phyloP scores from a whole-genome alignment of 495 filamentous ascomycete genomes.

The Diplogelasinospora grovesii region DNA sequence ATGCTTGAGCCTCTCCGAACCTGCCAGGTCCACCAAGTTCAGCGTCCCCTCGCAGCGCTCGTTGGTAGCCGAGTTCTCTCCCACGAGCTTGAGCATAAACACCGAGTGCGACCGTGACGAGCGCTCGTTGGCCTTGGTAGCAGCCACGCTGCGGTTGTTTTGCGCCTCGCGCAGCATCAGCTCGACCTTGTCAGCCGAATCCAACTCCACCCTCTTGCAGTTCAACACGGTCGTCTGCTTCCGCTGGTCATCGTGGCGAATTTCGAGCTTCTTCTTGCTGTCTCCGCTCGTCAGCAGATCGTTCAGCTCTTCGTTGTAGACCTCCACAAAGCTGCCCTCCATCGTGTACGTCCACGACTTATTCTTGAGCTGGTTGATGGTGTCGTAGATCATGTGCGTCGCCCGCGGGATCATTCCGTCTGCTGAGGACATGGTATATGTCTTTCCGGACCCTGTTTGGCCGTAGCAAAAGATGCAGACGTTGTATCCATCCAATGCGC shows the following conservation, averaged over 20 bases:
- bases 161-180: slow-evolving; percentile 69
- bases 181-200: slow-evolving; percentile 71
- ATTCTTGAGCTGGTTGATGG: slow-evolving; percentile 69
- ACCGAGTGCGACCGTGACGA: slow-evolving; percentile 93
- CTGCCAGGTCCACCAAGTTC: slow-evolving; percentile 93
- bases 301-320: slow-evolving; percentile 96
- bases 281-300: slow-evolving; percentile 77
- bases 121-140: slow-evolving; percentile 92
- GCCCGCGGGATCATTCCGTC: slow-evolving; percentile 97
- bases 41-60: slow-evolving; percentile 87
- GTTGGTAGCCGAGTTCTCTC: slow-evolving; percentile 71
- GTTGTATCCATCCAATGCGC: slow-evolving; percentile 94
- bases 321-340: slow-evolving; percentile 95
- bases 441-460: slow-evolving; percentile 96
- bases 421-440: slow-evolving; percentile 84
- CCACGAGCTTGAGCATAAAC: slow-evolving; percentile 86
- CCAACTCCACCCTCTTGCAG: slow-evolving; percentile 69
- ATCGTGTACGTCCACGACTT: slow-evolving; percentile 94
- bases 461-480: slow-evolving; percentile 99
- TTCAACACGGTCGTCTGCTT: slow-evolving; percentile 82
- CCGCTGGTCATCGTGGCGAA: slow-evolving; percentile 73
- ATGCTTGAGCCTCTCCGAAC: slow-evolving; percentile 84
- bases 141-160: slow-evolving; percentile 82
- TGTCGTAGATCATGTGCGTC: slow-evolving; percentile 86
- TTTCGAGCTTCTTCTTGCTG: slow-evolving; percentile 85